Conservation (phyloP, 148 eudicot genomes). For the Fagopyrum esculentum region DNA sequence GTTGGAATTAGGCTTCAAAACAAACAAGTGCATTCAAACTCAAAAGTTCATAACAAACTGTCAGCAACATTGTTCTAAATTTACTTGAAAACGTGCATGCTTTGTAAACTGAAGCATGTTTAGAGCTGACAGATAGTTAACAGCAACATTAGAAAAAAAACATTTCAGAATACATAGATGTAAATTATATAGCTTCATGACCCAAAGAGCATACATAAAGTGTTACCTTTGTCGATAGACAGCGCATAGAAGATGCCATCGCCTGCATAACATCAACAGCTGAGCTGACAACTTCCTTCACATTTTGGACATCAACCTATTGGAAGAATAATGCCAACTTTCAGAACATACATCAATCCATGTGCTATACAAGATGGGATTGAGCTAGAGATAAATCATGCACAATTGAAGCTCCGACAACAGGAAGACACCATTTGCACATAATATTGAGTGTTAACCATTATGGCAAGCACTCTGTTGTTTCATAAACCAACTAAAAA, state of each 20-base stretch:
- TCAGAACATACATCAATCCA: not conserved
- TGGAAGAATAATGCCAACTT: not conserved
- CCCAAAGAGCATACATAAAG: not conserved
- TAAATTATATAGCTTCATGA: not conserved
- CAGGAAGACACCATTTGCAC: no score
- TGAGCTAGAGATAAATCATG: conserved; percentile 14
- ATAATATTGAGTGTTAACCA: no score
- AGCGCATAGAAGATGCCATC: conserved; percentile 56
- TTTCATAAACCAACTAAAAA: no score
- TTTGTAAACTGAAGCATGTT: not conserved
- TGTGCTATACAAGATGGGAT: not conserved
- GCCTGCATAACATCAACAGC: conserved; percentile 85
- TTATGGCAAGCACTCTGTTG: no score
- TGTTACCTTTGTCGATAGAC: conserved; percentile 51
- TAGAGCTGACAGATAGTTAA: not conserved
- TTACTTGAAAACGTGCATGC: not conserved
- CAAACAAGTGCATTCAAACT: no score
- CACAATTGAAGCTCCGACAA: conserved; percentile 87
- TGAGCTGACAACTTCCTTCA: conserved; percentile 75
- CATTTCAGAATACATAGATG: not conserved
- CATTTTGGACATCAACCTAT: conserved; percentile 72
- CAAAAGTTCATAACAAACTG: no score
- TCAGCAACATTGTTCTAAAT: no score
- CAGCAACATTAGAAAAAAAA: no score
- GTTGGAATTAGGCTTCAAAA: no score